A percentile compares a stretch with the other conserved stretches of the same genome.
phyloP scores from a whole-genome alignment of 768 basidiomycete genomes.

The Suillus luteus region DNA sequence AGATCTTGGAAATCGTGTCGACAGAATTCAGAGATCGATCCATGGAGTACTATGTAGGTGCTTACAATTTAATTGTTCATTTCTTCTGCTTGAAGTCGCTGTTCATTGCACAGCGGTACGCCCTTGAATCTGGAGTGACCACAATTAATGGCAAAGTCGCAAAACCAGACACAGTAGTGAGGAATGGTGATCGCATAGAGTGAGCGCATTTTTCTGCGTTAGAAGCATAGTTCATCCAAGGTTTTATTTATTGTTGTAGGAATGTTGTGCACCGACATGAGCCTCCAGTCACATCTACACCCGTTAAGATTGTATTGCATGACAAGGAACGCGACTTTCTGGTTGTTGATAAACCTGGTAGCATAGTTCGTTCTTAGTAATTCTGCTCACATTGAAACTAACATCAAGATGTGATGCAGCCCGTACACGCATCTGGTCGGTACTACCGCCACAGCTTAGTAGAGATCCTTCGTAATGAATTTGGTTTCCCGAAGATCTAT shows the following conservation, averaged over 20 bases:
- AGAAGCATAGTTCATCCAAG: neutral
- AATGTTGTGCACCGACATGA: slow-evolving; percentile 97
- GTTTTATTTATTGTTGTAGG: slow-evolving; percentile 40
- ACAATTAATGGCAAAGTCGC: slow-evolving; percentile 92
- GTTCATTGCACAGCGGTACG: slow-evolving; percentile 52
- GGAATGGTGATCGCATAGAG: slow-evolving; percentile 91
- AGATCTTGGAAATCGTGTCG: slow-evolving; percentile 88
- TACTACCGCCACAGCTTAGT: slow-evolving; percentile 88
- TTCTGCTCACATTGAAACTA: neutral
- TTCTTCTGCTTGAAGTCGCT: neutral
- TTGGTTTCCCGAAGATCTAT: slow-evolving; percentile 79
- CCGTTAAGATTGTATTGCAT: slow-evolving; percentile 76
- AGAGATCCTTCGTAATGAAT: slow-evolving; percentile 82
- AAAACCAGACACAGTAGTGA: slow-evolving; percentile 72
- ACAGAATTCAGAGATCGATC: slow-evolving; percentile 94
- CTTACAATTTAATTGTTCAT: slow-evolving; percentile 1
- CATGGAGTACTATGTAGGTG: slow-evolving; percentile 92
- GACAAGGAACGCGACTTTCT: slow-evolving; percentile 83
- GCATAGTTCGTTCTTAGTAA: slow-evolving; percentile 68
- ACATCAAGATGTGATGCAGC: slow-evolving; percentile 45
- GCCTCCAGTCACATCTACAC: slow-evolving; percentile 86
- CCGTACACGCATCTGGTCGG: slow-evolving; percentile 90
- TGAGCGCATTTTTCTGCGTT: slow-evolving; percentile 39
- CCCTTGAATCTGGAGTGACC: slow-evolving; percentile 91
- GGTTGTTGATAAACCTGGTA: slow-evolving; percentile 95